Evolutionary conservation across 139 green algal genomes (phyloP).

Genomic region (Trebouxia sp.): DNA sequence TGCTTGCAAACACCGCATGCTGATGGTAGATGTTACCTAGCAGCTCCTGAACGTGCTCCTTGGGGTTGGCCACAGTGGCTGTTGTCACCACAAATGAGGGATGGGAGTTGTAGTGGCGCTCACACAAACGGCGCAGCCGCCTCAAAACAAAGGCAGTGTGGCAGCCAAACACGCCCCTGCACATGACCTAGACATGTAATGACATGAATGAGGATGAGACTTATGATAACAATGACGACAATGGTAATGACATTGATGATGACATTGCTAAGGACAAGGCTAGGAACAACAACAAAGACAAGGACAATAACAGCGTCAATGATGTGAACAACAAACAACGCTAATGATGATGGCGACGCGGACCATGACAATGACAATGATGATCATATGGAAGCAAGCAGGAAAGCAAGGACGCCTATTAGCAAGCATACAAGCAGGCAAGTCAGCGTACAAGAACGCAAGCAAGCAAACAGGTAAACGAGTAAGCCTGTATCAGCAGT

Average conservation of each 20-base stretch:
- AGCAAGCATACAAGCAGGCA: background rate
- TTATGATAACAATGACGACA: too few relatives aligned
- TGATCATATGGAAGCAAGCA: too few relatives aligned
- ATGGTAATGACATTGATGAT: too few relatives aligned
- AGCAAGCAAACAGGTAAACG: too few relatives aligned
- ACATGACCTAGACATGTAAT: background rate
- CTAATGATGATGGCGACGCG: too few relatives aligned
- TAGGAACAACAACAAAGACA: too few relatives aligned
- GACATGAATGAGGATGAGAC: too few relatives aligned
- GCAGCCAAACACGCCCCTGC: slow-evolving; percentile 85
- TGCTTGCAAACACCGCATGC: background rate
- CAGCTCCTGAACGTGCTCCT: slow-evolving; percentile 64
- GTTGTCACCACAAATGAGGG: slow-evolving; percentile 70
- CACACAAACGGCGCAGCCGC: slow-evolving; percentile 81
- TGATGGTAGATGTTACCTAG: slow-evolving; percentile 44
- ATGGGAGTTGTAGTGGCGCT: slow-evolving; percentile 51
- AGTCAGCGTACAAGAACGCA: background rate
- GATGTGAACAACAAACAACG: too few relatives aligned
- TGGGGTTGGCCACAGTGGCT: slow-evolving; percentile 90
- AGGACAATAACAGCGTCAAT: too few relatives aligned
- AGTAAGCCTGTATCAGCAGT: background rate
- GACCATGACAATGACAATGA: too few relatives aligned
- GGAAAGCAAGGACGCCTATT: background rate
- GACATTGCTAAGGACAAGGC: too few relatives aligned
- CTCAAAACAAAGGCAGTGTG: slow-evolving; percentile 89